These are phyloP conservation scores for Fremontodendron californicum DNA, from an alignment of 345 rosid species.

Conservation along the genomic window DNA sequence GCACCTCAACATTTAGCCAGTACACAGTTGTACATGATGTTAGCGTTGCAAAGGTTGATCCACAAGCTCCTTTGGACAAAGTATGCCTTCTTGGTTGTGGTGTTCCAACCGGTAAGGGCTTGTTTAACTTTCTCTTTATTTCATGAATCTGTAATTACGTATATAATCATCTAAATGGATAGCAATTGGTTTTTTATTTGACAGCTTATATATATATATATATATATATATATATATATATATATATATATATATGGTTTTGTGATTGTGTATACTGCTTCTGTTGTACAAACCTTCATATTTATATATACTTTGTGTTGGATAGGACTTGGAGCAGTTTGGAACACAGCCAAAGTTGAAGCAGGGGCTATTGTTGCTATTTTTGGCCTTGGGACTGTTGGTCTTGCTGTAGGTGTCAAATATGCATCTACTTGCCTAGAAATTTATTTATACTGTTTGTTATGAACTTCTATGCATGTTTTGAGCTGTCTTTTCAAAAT, in stretches of 20 bases:
- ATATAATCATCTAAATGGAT: background rate
- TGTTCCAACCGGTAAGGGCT: conserved; percentile 85
- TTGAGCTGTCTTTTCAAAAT: background rate
- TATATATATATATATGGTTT: background rate
- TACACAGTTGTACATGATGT: conserved; percentile 97
- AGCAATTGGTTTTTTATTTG: background rate
- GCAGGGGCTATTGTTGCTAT: conserved; percentile 85
- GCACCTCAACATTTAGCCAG: conserved; percentile 97
- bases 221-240: background rate
- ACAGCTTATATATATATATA: background rate
- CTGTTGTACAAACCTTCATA: background rate
- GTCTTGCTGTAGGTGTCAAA: conserved; percentile 79
- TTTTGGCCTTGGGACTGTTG: conserved; percentile 98
- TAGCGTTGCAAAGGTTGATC: conserved; percentile 94
- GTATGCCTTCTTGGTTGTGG: conserved; percentile 99
- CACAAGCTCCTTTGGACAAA: conserved; percentile 90
- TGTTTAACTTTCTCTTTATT: background rate
- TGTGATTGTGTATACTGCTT: background rate
- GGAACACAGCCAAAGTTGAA: conserved; percentile 99
- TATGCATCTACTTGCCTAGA: background rate
- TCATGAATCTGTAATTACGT: background rate
- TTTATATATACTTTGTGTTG: background rate
- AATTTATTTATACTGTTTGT: background rate
- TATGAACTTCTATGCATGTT: background rate
- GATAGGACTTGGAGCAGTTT: conserved; percentile 95